Percentiles rank a stretch among this genome's conserved stretches.
These are phyloP conservation scores for Chrysosporium keratinophilum DNA, from an alignment of 2,329 filamentous ascomycete genomes.

Conservation along the genomic window DNA sequence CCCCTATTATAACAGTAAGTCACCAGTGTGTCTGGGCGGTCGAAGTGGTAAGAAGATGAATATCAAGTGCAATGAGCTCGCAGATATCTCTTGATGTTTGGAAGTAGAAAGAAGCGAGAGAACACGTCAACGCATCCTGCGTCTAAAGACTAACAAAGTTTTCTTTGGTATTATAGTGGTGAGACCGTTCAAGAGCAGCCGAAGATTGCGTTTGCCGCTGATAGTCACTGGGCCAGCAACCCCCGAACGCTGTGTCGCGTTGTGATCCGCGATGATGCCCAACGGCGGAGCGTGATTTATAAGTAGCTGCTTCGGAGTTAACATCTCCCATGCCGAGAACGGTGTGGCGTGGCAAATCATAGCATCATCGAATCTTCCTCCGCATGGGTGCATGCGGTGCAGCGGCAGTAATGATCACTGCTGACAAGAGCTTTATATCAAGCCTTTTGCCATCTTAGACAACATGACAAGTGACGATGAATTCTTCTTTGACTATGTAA, in stretches of 20 bases:
- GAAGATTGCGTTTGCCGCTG: too few species aligned
- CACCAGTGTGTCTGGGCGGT: too few species aligned
- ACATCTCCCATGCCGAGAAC: not conserved
- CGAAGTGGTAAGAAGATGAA: too few species aligned
- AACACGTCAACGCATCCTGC: not conserved
- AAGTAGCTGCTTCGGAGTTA: not conserved
- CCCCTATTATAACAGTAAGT: too few species aligned
- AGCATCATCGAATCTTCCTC: constrained; percentile 7
- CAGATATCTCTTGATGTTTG: not conserved
- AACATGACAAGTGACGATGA: constrained; percentile 71
- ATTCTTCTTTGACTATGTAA: constrained; percentile 65
- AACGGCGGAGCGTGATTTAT: not conserved
- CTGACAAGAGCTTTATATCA: not conserved
- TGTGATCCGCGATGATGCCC: not conserved
- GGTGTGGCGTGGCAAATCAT: constrained; percentile 7
- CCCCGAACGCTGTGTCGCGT: too few species aligned
- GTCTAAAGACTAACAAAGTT: not conserved
- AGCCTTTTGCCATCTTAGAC: constrained; percentile 11
- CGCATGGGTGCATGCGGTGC: not conserved
- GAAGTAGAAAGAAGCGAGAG: not conserved
- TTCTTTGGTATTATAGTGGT: too few species aligned
- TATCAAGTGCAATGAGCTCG: not conserved
- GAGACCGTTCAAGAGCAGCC: not conserved
- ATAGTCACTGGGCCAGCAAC: too few species aligned
- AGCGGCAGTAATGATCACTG: not conserved